A percentile compares a stretch with the other conserved stretches of the same genome.
phyloP scores from a whole-genome alignment of 1,284 basidiomycete species.

The Peniophora sp. region DNA sequence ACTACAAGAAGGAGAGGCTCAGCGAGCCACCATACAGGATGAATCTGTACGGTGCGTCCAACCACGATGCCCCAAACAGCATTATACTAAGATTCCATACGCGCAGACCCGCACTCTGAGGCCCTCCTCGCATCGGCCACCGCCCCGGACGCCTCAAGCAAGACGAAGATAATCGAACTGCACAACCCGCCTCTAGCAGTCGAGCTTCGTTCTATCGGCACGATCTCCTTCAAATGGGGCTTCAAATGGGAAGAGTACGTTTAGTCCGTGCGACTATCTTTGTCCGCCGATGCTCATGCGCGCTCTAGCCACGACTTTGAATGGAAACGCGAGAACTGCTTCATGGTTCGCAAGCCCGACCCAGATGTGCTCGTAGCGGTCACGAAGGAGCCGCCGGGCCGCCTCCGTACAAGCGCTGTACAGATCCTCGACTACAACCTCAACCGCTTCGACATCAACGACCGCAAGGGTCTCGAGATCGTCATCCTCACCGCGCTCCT shows the following conservation, averaged over 20 bases:
- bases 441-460: constrained; percentile 73
- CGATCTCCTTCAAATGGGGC: constrained; percentile 65
- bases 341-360: constrained; percentile 75
- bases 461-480: constrained; percentile 78
- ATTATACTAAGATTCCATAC: not conserved
- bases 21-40: constrained; percentile 39
- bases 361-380: constrained; percentile 76
- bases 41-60: constrained; percentile 57
- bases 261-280: not conserved
- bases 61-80: no score
- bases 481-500: constrained; percentile 68
- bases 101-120: constrained; percentile 57
- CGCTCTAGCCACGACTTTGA: constrained; percentile 64
- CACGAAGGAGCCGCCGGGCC: constrained; percentile 65
- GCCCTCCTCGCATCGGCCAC: constrained; percentile 57
- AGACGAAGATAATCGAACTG: constrained; percentile 66
- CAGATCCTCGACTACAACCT: constrained; percentile 85
- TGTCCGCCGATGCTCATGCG: not conserved
- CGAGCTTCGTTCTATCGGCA: constrained; percentile 67
- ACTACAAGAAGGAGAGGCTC: constrained; percentile 63
- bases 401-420: constrained; percentile 57
- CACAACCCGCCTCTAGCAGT: constrained; percentile 66
- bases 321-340: constrained; percentile 78
- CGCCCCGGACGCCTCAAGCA: constrained; percentile 55
- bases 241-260: constrained; percentile 79